Base-by-base conservation (phyloP, 257 asterid species). In the Echites panduratus region DNA sequence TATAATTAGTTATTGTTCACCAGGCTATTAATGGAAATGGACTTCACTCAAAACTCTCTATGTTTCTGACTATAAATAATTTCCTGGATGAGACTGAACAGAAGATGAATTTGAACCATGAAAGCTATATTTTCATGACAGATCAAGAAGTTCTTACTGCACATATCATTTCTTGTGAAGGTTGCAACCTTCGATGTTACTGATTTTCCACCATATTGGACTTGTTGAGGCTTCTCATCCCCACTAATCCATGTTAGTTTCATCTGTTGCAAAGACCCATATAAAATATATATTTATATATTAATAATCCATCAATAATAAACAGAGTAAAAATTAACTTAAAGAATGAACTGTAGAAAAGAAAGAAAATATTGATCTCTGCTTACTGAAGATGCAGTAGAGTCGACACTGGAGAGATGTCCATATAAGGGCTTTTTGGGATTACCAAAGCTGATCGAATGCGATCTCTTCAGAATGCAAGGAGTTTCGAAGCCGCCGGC, bases 211-310 rank as follows among this genome's bases (percentile, higher is more conserved):
- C 85, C 93, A 54, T 85, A 93, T 17, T 77, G 81, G 63, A 93
- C 89, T 75, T 83, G 87, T 47, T 93, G 98, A 17, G 90, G 83
- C 27, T 73, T 76, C 80, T 77, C 24, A 73, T 81, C 87, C 22
- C 97, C 98, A 45, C 98, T 93, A 66, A 90, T 92, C 98, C 98
- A 93, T 5, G 83, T 90, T 61, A 93, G 62, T 80, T 83, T 87
- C 90, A 93, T 84, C 98, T 93, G 82, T 73, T 45, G 22, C 17
- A 7, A 29, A 12, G 16, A 12, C 19, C 54, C n/a, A n/a, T n/a
- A 67, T 0, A 43, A 20, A n/a, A n/a, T n/a, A n/a, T n/a, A n/a
- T n/a, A n/a, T n/a, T n/a, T 6, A n/a, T 10, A 16, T 12, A 12
- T n/a, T n/a, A 56, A n/a, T 56, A 56, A n/a, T 56, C 2, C 4